Percentiles rank a stretch among this genome's conserved stretches.
These are phyloP conservation scores for Trametes pubescens DNA, from an alignment of 1,284 basidiomycete genomes.

Conservation along the genomic window DNA sequence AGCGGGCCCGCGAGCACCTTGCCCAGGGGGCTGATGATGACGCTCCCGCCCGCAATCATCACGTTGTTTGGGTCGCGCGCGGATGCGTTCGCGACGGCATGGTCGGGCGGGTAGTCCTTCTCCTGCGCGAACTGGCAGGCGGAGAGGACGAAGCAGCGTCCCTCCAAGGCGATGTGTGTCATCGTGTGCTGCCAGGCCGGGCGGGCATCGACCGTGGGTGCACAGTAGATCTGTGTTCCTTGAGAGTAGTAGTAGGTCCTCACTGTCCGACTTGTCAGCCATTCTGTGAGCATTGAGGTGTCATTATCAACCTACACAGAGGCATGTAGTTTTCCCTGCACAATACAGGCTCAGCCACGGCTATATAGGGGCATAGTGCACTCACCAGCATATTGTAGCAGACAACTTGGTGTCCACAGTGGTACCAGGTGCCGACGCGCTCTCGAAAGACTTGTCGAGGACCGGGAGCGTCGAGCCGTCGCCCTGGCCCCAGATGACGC, in stretches of 20 bases:
- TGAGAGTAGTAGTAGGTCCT: conserved; percentile 67
- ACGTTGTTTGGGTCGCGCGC: conserved; percentile 58
- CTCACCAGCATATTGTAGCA: conserved; percentile 74
- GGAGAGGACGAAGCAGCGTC: conserved; percentile 77
- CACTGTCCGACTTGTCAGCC: conserved; percentile 46
- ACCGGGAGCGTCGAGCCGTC: conserved; percentile 47
- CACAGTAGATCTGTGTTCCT: conserved; percentile 73
- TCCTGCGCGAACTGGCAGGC: conserved; percentile 71
- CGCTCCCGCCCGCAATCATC: conserved; percentile 75
- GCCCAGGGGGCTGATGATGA: conserved; percentile 75
- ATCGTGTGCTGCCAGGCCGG: conserved; percentile 72
- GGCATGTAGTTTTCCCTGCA: conserved; percentile 83
- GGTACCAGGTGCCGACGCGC: conserved; percentile 29
- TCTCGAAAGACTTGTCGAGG: conserved; percentile 38
- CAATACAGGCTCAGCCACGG: neutral
- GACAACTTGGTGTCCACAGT: conserved; percentile 60
- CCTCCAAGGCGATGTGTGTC: conserved; percentile 80
- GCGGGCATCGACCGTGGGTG: conserved; percentile 75
- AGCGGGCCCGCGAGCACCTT: conserved; percentile 75
- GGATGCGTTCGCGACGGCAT: conserved; percentile 53
- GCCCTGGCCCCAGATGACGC: conserved; percentile 75
- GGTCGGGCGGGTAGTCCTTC: conserved; percentile 66
- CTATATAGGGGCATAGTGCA: neutral
- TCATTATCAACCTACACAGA: conserved; percentile 50
- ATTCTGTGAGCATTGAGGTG: conserved; percentile 8